Evolutionary conservation across 306 rosid genomes (phyloP).

Genomic region (Luffa aegyptiaca): DNA sequence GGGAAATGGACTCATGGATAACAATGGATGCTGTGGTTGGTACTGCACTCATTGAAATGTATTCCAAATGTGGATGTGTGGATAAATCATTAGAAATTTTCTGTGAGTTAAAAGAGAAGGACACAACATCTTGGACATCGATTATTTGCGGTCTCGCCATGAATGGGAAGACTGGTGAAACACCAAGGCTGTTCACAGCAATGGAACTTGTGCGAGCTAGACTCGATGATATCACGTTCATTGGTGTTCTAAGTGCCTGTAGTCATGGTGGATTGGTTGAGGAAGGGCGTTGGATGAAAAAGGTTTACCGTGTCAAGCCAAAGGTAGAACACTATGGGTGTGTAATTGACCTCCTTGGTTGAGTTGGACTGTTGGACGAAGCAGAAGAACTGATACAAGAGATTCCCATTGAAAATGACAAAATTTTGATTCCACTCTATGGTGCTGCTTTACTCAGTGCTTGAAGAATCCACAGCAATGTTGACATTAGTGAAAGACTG

Average conservation of each 20-base stretch:
- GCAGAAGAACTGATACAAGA: slow-evolving; percentile 48
- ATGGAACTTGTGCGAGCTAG: slow-evolving; percentile 40
- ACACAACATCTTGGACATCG: slow-evolving; percentile 62
- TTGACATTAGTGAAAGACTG: slow-evolving; percentile 57
- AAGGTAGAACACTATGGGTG: slow-evolving; percentile 68
- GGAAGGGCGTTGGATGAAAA: slow-evolving; percentile 43
- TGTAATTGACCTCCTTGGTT: slow-evolving; percentile 55
- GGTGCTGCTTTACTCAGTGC: slow-evolving; percentile 56
- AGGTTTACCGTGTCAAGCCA: slow-evolving; percentile 33
- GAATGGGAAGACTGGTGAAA: slow-evolving; percentile 53
- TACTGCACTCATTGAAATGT: slow-evolving; percentile 67
- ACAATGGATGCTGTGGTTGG: slow-evolving; percentile 52
- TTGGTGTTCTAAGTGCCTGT: slow-evolving; percentile 53
- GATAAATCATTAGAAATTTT: slow-evolving; percentile 53
- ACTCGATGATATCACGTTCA: slow-evolving; percentile 58
- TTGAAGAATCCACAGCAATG: slow-evolving; percentile 53
- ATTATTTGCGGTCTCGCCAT: slow-evolving; percentile 56
- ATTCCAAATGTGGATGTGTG: slow-evolving; percentile 58
- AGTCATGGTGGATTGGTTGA: slow-evolving; percentile 64
- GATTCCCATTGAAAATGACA: slow-evolving; percentile 30
- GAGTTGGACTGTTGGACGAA: slow-evolving; percentile 56
- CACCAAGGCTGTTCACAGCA: slow-evolving; percentile 47
- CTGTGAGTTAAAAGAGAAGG: slow-evolving; percentile 37
- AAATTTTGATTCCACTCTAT: slow-evolving; percentile 39
- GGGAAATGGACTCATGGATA: slow-evolving; percentile 56